Base-by-base conservation (phyloP, 2,329 filamentous ascomycete species). In the Didymella segeticola region DNA sequence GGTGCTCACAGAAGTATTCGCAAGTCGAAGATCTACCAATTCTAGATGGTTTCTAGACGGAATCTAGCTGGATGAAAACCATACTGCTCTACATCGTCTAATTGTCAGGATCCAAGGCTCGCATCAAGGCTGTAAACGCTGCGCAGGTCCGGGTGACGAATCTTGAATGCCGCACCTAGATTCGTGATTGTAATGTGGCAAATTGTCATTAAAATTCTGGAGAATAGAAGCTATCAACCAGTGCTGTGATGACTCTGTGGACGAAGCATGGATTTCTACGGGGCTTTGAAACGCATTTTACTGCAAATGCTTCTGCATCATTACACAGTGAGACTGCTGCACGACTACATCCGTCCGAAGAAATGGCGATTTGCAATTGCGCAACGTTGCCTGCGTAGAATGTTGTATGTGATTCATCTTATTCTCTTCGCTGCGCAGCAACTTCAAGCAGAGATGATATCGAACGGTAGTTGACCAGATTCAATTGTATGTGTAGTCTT, bases 141-240 rank as follows among this genome's bases (percentile, higher is more conserved):
- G 39, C 43, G 19, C 29, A 36, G 29, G 29, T 33, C 38, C 31
- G 31, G 15, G n/a, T n/a, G n/a, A n/a, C n/a, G n/a, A n/a, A n/a
- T n/a, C n/a, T n/a, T n/a, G n/a, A n/a, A n/a, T n/a, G n/a, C n/a
- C n/a, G n/a, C n/a, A n/a, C n/a, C n/a, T n/a, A n/a, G n/a, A n/a
- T n/a, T n/a, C n/a, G n/a, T n/a, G n/a, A n/a, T n/a, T 39, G 50
- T 48, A 33, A 53, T 36, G 50, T 39, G 43, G 50, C 43, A 17
- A 53, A 43, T 4, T 8, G 17, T 52, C 27, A 22, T 30, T n/a
- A 42, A 14, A 10, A 38, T 42, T 8, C 31, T 10, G n/a, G 19
- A 33, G 15, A 30, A 12, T 7, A 15, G 17, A 27, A 5, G 23
- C 9, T 11, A 34, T 49, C 20, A 11, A 14, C n/a, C 20, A 34